Evolutionary conservation across 1,139 yeast genomes (phyloP).

Genomic region (Debaryomyces robertsiae): DNA sequence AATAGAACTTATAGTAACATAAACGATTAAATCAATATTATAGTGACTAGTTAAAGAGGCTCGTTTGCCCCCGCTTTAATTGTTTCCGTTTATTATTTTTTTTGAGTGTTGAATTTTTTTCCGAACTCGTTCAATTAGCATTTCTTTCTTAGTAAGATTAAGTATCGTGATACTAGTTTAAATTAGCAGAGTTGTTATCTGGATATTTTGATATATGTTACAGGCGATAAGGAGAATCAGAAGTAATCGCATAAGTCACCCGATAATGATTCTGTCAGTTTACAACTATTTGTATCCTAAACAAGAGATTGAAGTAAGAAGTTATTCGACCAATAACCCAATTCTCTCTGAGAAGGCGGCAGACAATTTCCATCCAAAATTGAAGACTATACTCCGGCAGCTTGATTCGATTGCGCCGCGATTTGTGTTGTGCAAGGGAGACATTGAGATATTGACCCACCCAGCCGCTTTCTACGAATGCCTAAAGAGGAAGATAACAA

Average conservation of each 20-base stretch:
- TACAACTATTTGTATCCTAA: slow-evolving; percentile 18
- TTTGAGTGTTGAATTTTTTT: slow-evolving; percentile 3
- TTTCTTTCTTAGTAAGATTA: slow-evolving; percentile 5
- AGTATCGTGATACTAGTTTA: slow-evolving; percentile 7
- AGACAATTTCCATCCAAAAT: slow-evolving; percentile 48
- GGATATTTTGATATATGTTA: slow-evolving; percentile 11
- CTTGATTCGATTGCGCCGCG: slow-evolving; percentile 71
- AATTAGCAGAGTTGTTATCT: not conserved
- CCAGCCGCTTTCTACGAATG: slow-evolving; percentile 73
- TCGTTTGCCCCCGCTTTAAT: no score
- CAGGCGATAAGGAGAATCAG: slow-evolving; percentile 8
- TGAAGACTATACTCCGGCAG: slow-evolving; percentile 54
- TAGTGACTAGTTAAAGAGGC: no score
- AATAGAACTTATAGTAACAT: not conserved
- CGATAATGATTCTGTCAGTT: slow-evolving; percentile 20
- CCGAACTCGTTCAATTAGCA: slow-evolving; percentile 1
- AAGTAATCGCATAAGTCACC: slow-evolving; percentile 3
- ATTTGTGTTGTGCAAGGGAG: slow-evolving; percentile 59
- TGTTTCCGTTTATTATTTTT: slow-evolving; percentile 1
- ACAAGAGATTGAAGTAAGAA: slow-evolving; percentile 14
- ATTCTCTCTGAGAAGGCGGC: slow-evolving; percentile 18
- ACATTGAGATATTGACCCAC: slow-evolving; percentile 62
- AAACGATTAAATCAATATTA: no score
- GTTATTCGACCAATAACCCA: slow-evolving; percentile 35
- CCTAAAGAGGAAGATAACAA: slow-evolving; percentile 56